Conservation (phyloP, 75 land plant genomes). For the Cupressus sempervirens region DNA sequence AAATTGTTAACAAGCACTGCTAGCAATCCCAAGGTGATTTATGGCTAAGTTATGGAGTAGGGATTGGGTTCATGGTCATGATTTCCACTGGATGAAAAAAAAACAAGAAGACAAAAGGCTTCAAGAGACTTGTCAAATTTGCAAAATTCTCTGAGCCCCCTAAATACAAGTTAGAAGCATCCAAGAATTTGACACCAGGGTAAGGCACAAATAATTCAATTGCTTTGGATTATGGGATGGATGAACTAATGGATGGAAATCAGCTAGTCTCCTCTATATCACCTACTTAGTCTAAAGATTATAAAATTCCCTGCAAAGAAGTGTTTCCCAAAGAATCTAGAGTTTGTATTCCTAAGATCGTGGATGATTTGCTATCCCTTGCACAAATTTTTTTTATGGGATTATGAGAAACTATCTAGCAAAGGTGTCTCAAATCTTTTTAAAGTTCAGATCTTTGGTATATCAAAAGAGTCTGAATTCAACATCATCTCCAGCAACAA, state of each 20-base stretch:
- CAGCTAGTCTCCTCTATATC: not conserved
- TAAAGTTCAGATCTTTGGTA: constrained; percentile 52
- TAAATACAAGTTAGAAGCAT: not conserved
- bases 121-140: no score
- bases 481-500: not conserved
- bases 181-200: not conserved
- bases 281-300: not conserved
- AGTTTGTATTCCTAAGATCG: constrained; percentile 12
- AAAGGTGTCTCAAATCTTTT: constrained; percentile 24
- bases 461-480: constrained; percentile 43
- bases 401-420: constrained; percentile 23
- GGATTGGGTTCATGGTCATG: no score
- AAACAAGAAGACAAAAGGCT: no score
- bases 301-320: not conserved
- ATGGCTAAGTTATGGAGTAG: no score
- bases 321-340: not conserved
- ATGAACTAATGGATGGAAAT: not conserved
- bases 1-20: no score
- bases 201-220: not conserved
- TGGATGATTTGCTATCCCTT: constrained; percentile 35
- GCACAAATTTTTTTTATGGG: constrained; percentile 57
- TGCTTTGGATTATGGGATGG: not conserved
- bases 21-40: no score
- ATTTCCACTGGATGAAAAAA: no score
- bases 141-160: not conserved